Base-by-base conservation (phyloP, 2,329 filamentous ascomycete genomes). In the Alternaria ventricosa region DNA sequence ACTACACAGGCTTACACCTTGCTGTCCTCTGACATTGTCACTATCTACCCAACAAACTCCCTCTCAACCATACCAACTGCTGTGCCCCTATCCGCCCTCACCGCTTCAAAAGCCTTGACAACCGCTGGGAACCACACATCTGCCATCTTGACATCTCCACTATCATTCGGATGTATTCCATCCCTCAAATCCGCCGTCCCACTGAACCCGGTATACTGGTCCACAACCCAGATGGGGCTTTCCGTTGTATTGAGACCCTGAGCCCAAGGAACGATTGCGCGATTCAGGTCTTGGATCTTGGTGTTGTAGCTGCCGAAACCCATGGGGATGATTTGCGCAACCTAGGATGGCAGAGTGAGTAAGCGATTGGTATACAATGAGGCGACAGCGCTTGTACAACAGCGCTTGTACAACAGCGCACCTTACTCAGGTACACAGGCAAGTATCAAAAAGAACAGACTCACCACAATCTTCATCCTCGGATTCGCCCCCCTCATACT, bases 381-480 rank as follows among this genome's bases (percentile, higher is more conserved):
- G n/a, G n/a, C n/a, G n/a, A n/a, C 8, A 4, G 33, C 8, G 15
- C 8, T 10, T n/a, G 4, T n/a, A 41, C 33, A 41, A 41, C 8
- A 4, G 33, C 8, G 15, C 8, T 10, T n/a, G 4, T n/a, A 41
- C 33, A 41, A 41, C 33, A 41, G 33, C 33, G 15, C 4, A 41
- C 8, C 33, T n/a, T 18, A 36, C 33, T 1, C 33, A n/a, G 30
- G 7, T 15, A n/a, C 15, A 15, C 15, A 18, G n/a, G 36, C 5
- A 18, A 18, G 36, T 18, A 41, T 2, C 1, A 2, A 18, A 11
- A 18, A 18, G 4, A 18, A 8, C 13, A 44, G 23, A 76, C 81
- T 60, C 71, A 83, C 81, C 12, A 84, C 71, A 53, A 83, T 83
- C 73, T 82, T 83, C 73, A 79, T 82, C 43, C 67, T 76, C 0